Evolutionary conservation across 2,329 filamentous ascomycete species (phyloP), one percentile per base, ranked within the genome.

Genomic region (Achaetomium macrosporum): DNA sequence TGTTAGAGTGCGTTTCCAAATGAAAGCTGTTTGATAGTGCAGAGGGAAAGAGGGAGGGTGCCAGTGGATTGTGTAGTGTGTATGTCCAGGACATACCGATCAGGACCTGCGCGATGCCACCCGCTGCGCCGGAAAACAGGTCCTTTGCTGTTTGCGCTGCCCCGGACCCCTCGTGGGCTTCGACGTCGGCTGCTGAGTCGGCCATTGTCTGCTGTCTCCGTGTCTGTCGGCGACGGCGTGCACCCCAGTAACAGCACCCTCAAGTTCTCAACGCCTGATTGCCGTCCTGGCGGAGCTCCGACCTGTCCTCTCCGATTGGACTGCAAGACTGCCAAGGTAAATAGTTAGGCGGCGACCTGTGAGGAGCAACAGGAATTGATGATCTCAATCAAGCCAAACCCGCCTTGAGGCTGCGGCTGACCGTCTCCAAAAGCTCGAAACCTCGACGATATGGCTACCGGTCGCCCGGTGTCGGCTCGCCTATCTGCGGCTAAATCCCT

Each of bases 81-180:
- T n/a, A n/a, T n/a, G n/a, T n/a, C n/a, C 25, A 4, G 40, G 50
- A 78, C 83, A 72, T 74, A 96, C 91, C 92, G 60, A 97, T 79
- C 57, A 99, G 74, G 41, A 99, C 93, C 72, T 99, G 93, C 16
- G 93, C 92, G 63, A 97, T 79, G 63, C 93, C 93, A 58, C 93
- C 93, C 8, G 86, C 87, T 55, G 93, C 93, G 36, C 93, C 93
- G 11, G 93, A 83, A 66, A 92, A 87, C 54, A 99, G 76, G 72
- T 99, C 93, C 76, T 97, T 99, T 64, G 84, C 75, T 46, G 87
- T 87, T 66, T 85, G 82, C 62, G 76, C 60, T 20, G 42, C 49
- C 12, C 70, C 68, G 56, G 65, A 41, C 11, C 40, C 55, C 31
- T 56, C 56, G 39, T 58, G 56, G 41, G 64, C 59, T 51, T 73